Base-by-base conservation (phyloP, 1,284 basidiomycete genomes). In the Clitocybe nebularis region DNA sequence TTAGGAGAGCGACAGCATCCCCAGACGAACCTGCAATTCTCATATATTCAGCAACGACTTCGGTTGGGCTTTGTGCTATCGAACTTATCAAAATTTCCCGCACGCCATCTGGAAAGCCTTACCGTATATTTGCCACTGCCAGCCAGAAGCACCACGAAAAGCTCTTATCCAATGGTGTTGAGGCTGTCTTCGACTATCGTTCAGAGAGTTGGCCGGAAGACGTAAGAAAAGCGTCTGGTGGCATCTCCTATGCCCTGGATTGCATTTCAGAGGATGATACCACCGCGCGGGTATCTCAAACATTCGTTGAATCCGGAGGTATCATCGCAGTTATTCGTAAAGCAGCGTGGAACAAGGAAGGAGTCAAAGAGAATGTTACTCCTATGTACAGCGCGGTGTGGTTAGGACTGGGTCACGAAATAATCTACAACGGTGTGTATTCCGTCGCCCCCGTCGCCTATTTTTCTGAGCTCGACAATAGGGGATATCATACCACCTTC, bases 241-340 rank as follows among this genome's bases (percentile, higher is more conserved):
- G 61, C 1, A 56, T 64, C 5, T 47, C 55, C 0, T 51, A 52
- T 39, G 63, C 61, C 4, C 35, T 63, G 6, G 62, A 65, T 37
- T 64, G 63, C 40, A 64, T 63, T 4, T 61, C 60, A 5, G 60
- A 63, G 34, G 58, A 58, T 13, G 54, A 55, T 3, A 63, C 45
- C 10, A 61, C 60, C 0, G 58, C 54, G 11, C 46, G 50, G 6
- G 53, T 64, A 5, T 63, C 63, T 11, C 53, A 60, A 28, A 57
- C 56, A 0, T 59, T 60, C 33, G 42, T 24, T 8, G 48, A 51
- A 2, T 49, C 39, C 21, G 59, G 59, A 9, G 58, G 60, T 1
- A 60, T 49, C 38, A 59, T 64, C 6, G 62, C 62, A 1, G 58
- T 61, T n/a, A 43, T 65, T 21, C 51, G 57, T 4, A 51, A 48